Evolutionary conservation across 177 flowering plant species (phyloP), one percentile per base, ranked within the genome.

Genomic region (Vitis hybrid): DNA sequence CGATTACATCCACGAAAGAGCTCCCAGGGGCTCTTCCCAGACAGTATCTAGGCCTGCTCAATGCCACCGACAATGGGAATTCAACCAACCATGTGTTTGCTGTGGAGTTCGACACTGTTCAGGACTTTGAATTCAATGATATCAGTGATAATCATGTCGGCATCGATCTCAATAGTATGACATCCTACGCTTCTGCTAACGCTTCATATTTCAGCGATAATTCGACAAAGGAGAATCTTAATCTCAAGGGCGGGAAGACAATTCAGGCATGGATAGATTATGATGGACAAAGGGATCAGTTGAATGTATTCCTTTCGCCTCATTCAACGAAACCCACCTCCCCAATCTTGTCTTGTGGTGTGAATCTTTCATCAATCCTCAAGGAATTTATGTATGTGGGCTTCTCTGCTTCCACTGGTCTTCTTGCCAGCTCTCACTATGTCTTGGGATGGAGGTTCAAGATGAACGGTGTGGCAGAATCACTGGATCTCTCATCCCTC

Each of bases 351-450:
- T 76, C 90, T 11, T 81, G 31, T n/a, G 55, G 64, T 1, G 73
- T 84, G 8, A 87, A 89, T 81, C 79, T 89, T 13, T 83, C 90
- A 0, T 72, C 76, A 20, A 56, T 81, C 66, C 52, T 89, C 13
- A 8, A 59, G 15, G 82, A 85, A 14, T 61, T 11, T 18, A 89
- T 89, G 94, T 89, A 78, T 59, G 85, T 86, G 20, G 94, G 94
- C 3, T 89, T 89, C 76, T 87, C 94, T 63, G 74, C 91, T 51
- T 86, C 94, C 2, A 89, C 94, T 13, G 91, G 93, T 52, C 63
- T 83, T 72, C 86, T 89, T 10, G 81, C 91, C 0, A 86, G 88
- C 73, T 74, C 81, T 2, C 91, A 89, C 70, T 89, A 87, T 55
- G 10, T 89, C 3, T 53, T 81, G 54, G 93, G 93, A 1, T 89